Base-by-base conservation (phyloP, 257 asterid genomes). In the Apocynum venetum region DNA sequence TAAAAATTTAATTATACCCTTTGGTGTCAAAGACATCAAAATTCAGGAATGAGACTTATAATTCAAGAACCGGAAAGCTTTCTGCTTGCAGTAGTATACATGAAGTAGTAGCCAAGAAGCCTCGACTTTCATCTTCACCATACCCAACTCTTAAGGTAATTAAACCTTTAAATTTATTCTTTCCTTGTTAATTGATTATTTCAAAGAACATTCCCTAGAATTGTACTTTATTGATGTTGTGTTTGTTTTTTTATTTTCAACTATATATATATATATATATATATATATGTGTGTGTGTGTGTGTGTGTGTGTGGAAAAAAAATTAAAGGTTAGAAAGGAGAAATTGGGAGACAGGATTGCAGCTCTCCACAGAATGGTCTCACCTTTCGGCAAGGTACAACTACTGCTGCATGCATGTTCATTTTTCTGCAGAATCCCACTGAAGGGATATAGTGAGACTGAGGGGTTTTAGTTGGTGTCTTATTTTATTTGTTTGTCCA, bases 341-440 rank as follows among this genome's bases (percentile, higher is more conserved):
- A 84, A 84, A 76, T 6, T 81, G 47, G 87, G 87, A 75, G 85
- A 84, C 85, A 84, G 87, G 80, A 79, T 84, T 64, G 75, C 87
- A 75, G 85, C 83, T 64, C 83, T 84, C 56, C 87, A 84, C 83
- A 84, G 83, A 81, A 56, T 84, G 79, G 85, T 84, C 76, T 81
- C 85, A 67, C 85, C 87, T 81, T 84, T 84, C 60, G 85, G 85
- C 83, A 84, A 84, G 85, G 87, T 84, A 78, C 20, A 53, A 25
- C 71, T 15, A 7, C 35, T 68, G 38, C 11, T 44, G 49, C 68
- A 68, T 44, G 56, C 79, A 67, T 19, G 72, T 67, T 67, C 72
- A 67, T 67, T 43, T 12, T 41, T 67, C 46, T 51, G 67, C 77
- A 75, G 81, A 84, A 78, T 36, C 81, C 72, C 76, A 78, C 81